Percentiles rank a stretch among this genome's conserved stretches.
These are phyloP conservation scores for Fagopyrum esculentum DNA, from an alignment of 148 eudicot species.

Conservation along the genomic window DNA sequence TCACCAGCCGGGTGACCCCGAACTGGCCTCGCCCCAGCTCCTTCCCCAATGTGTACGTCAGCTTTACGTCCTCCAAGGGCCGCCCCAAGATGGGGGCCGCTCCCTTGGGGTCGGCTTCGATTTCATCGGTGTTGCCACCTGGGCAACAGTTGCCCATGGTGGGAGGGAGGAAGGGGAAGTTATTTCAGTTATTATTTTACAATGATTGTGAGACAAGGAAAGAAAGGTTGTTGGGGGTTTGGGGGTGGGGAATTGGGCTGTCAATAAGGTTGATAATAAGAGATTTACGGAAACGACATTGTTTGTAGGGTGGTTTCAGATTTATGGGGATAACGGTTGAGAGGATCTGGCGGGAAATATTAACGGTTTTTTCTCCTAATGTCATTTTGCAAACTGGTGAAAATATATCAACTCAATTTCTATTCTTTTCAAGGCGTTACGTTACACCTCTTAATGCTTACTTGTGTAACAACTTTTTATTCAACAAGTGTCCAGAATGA, in stretches of 20 bases:
- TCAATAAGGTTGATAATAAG: not conserved
- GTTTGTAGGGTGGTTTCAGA: too few relatives aligned
- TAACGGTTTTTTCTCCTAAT: not conserved
- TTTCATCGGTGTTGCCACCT: conserved; percentile 13
- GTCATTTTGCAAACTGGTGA: too few relatives aligned
- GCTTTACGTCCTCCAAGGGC: conserved; percentile 42
- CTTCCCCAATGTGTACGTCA: conserved; percentile 35
- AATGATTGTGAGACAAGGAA: not conserved
- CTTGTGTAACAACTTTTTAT: too few relatives aligned
- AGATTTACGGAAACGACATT: not conserved
- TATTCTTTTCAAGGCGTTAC: too few relatives aligned
- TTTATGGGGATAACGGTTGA: not conserved
- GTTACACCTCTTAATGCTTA: too few relatives aligned
- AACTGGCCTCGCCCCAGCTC: conserved; percentile 62
- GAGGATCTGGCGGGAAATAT: not conserved
- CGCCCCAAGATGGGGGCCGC: conserved; percentile 37
- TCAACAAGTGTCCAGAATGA: too few relatives aligned
- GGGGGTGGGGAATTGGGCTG: not conserved
- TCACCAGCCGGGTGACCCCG: conserved; percentile 44
- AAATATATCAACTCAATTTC: too few relatives aligned
- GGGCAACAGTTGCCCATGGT: conserved; percentile 48
- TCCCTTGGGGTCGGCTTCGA: conserved; percentile 10
- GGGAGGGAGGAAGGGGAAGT: not conserved
- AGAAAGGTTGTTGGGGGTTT: not conserved
- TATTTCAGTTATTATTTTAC: conserved; percentile 1